Evolutionary conservation across 164 flowering plant genomes (phyloP), one percentile per base, ranked within the genome.

Genomic region (Stephania japonica): DNA sequence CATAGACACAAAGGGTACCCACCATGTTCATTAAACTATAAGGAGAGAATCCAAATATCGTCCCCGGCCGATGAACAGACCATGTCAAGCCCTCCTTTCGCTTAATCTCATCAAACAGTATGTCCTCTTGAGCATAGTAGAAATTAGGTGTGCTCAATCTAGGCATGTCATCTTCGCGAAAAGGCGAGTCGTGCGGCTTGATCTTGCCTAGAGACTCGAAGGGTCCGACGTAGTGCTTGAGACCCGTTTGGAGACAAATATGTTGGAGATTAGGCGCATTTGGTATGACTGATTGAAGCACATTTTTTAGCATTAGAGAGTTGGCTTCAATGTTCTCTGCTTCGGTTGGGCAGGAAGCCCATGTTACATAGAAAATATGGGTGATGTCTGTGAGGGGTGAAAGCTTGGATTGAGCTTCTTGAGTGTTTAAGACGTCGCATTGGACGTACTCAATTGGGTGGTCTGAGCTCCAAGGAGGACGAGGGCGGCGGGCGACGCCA

Each of bases 41-140:
- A 0, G 94, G 97, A 0, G 97, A 92, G 70, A 92, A 92, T 42
- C 97, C 96, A 75, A 87, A 90, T 13, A 89, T 90, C 5, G 0
- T 0, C 0, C 69, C 75, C 0, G 97, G 96, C 0, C 97, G 80
- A 69, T 88, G 93, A 14, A 92, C 73, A 7, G 97, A 86, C 94
- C 90, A 90, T 0, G 92, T 79, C 72, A 89, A 53, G 0, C 81
- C 90, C 42, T 86, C 88, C 70, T 83, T 86, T 71, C 83, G 83
- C 67, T 69, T 75, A 7, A 69, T 77, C 80, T 85, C 92, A 44
- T 87, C 86, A 49, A 83, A 85, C 67, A 92, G 71, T 8, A 87
- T 80, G 69, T 92, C 97, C 67, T 92, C 96, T 8, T 68, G 80
- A n/a, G 73, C 68, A 70, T 90, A 88, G 70, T 90, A 89, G 75